phyloP scores from a whole-genome alignment of 495 filamentous ascomycete genomes.

The Trichoderma gamsii region DNA sequence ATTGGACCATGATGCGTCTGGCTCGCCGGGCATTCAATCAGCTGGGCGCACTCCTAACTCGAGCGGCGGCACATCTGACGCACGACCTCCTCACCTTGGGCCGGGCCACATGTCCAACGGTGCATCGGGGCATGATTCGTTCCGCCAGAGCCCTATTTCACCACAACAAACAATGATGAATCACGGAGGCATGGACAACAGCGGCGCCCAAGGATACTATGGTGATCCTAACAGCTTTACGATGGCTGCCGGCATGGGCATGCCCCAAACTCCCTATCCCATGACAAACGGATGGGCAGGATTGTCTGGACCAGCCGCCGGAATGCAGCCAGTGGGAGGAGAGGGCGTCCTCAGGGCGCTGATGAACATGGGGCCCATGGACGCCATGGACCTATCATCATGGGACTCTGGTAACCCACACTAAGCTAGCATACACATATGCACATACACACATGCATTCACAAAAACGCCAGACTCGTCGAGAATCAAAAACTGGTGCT shows the following conservation, averaged over 20 bases:
- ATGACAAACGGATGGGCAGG: slow-evolving; percentile 34
- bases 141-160: slow-evolving; percentile 39
- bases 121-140: slow-evolving; percentile 36
- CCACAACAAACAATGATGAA: slow-evolving; percentile 32
- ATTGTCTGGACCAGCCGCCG: slow-evolving; percentile 28
- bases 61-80: slow-evolving; percentile 38
- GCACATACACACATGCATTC: neutral
- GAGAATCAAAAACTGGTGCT: neutral
- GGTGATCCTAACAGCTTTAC: slow-evolving; percentile 27
- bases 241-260: slow-evolving; percentile 20
- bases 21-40: slow-evolving; percentile 34
- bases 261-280: neutral
- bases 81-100: slow-evolving; percentile 27
- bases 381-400: slow-evolving; percentile 33
- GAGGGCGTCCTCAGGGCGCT: slow-evolving; percentile 46
- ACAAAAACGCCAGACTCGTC: neutral
- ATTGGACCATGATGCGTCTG: slow-evolving; percentile 22
- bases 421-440: neutral
- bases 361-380: slow-evolving; percentile 40
- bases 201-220: slow-evolving; percentile 31
- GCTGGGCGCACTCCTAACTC: slow-evolving; percentile 48
- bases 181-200: slow-evolving; percentile 27
- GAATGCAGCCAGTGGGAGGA: slow-evolving; percentile 42
- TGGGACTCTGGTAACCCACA: slow-evolving; percentile 23
- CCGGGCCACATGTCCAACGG: slow-evolving; percentile 21